A percentile compares a stretch with the other conserved stretches of the same genome.
Conservation (phyloP, 2,329 filamentous ascomycete genomes). For the Aspergillus arachidicola region DNA sequence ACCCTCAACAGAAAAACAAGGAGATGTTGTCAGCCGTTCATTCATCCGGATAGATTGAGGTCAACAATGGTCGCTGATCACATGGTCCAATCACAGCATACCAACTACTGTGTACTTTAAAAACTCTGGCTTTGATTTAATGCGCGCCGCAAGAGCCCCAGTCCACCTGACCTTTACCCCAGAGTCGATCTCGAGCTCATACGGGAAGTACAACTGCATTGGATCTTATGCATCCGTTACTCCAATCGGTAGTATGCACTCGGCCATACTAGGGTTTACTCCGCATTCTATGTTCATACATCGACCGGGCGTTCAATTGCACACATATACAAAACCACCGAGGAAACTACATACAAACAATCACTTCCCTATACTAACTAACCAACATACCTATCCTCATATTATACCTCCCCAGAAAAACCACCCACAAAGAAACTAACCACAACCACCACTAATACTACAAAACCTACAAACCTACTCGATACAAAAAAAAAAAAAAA, state of each 20-base stretch:
- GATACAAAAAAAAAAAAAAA: neutral
- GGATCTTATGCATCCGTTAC: neutral
- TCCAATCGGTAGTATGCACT: neutral
- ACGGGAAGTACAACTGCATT: neutral
- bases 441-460: neutral
- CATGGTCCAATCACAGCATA: neutral
- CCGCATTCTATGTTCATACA: neutral
- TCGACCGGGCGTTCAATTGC: neutral
- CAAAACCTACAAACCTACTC: neutral
- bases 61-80: neutral
- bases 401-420: neutral
- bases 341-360: too few species aligned
- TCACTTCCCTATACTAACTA: neutral
- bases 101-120: too few species aligned
- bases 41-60: neutral
- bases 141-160: neutral
- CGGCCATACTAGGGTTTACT: neutral
- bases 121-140: neutral
- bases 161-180: neutral
- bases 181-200: neutral
- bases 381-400: neutral
- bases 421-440: neutral
- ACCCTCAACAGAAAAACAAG: neutral
- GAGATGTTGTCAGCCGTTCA: neutral
- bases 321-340: neutral